Conservation (phyloP, 1,284 basidiomycete genomes). For the Phellinidium pouzarii region DNA sequence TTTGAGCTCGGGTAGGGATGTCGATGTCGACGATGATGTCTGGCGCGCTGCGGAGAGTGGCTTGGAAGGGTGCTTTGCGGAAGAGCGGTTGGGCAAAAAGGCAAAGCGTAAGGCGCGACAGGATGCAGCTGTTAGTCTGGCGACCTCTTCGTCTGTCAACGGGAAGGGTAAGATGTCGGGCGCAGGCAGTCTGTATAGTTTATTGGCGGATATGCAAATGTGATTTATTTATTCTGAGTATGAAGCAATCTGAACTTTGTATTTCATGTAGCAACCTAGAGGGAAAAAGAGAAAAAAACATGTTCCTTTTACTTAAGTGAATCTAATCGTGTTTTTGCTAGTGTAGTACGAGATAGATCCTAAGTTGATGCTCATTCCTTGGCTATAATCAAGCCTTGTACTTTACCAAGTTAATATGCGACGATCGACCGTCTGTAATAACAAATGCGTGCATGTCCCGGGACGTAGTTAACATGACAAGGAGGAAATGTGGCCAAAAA, state of each 20-base stretch:
- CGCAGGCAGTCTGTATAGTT: conserved; percentile 6
- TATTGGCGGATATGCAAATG: conserved; percentile 9
- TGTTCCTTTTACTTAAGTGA: too few species aligned
- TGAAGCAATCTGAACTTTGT: neutral
- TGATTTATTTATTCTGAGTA: conserved; percentile 8
- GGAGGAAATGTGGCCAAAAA: neutral
- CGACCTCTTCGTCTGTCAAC: neutral
- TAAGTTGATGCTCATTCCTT: too few species aligned
- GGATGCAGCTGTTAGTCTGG: neutral
- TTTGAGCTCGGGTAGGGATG: conserved; percentile 3
- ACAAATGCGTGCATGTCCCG: too few species aligned
- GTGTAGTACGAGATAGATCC: too few species aligned
- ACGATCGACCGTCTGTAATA: too few species aligned
- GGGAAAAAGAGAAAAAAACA: too few species aligned
- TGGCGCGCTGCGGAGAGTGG: conserved; percentile 45
- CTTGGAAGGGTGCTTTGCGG: conserved; percentile 45
- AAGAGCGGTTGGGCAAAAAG: conserved; percentile 29
- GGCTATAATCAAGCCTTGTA: too few species aligned
- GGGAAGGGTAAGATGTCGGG: neutral
- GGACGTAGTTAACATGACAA: neutral
- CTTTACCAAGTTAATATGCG: too few species aligned
- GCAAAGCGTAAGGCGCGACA: conserved; percentile 10
- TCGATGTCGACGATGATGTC: conserved; percentile 28
- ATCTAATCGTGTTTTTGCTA: too few species aligned
- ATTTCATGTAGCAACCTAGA: neutral